Base-by-base conservation (phyloP, 495 filamentous ascomycete genomes). In the Daldinia childiae region DNA sequence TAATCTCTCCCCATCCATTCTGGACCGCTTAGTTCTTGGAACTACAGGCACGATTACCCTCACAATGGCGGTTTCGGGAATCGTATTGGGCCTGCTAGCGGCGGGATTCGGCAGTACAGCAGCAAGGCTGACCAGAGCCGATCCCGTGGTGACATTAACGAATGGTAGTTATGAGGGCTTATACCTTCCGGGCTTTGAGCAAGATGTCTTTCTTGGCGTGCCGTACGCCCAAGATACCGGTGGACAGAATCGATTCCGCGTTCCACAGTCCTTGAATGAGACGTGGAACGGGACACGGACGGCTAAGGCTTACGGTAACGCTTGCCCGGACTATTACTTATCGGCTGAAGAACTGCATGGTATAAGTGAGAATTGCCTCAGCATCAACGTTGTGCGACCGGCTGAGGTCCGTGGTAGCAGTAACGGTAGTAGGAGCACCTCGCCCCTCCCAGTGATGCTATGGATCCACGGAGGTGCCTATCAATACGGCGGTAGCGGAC, bases 401-500 rank as follows among this genome's bases (percentile, higher is more conserved):
- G 57, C 83, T 1, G 84, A 84, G 0, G 26, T 69, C 19, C 26
- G 11, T 48, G 27, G 32, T 1, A 63, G 34, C 26, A 54, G 36
- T 21, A 58, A 27, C 24, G 12, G 34, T 48, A 62, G 43, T 26
- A 58, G 27, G 32, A 17, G 17, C 32, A 41, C 58, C 14, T 34
- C 5, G 12, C 58, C 38, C 9, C 66, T 92, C 1, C 90, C 90
- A 0, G 86, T 92, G 19, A 78, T 89, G 48, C 82, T 90, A 7
- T 92, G 89, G 87, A 91, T 93, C 41, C 90, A 86, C 72, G 90
- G 89, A 32, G 90, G 90, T 24, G 87, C 83, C 1, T 91, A 90
- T 69, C 87, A 90, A 71, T 74, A 88, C 4, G 90, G 90, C 2
- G 85, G 84, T 0, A 87, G 85, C 3, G 64, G 71, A 26, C 83